Conservation (phyloP, 2,329 filamentous ascomycete species). For the Fusarium sp. region DNA sequence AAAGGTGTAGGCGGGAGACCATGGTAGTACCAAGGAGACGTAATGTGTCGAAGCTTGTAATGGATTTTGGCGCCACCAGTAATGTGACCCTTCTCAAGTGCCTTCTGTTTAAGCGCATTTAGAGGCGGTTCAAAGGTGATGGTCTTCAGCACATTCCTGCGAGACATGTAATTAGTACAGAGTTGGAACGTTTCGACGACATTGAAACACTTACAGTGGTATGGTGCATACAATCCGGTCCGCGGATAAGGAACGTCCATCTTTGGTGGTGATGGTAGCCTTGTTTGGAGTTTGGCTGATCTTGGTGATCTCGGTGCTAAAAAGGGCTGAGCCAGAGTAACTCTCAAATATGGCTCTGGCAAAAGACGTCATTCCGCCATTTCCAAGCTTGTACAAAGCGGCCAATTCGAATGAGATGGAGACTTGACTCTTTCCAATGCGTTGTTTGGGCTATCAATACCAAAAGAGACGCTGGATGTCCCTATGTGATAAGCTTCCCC, state of each 20-base stretch:
- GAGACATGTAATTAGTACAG: conserved; percentile 7
- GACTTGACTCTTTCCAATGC: too few species aligned
- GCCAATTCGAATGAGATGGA: not conserved
- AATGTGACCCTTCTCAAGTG: conserved; percentile 16
- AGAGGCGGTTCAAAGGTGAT: conserved; percentile 9
- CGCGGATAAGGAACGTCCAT: not conserved
- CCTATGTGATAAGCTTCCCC: too few species aligned
- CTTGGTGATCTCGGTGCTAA: conserved; percentile 15
- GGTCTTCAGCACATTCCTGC: not conserved
- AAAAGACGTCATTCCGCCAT: conserved; percentile 34
- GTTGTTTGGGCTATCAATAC: too few species aligned
- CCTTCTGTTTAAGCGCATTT: conserved; percentile 10
- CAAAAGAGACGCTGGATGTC: too few species aligned
- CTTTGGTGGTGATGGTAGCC: conserved; percentile 9
- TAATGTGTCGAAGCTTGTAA: conserved; percentile 8
- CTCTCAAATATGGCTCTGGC: not conserved
- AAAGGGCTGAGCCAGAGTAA: not conserved
- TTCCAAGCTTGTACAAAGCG: conserved; percentile 26
- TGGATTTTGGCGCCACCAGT: conserved; percentile 27
- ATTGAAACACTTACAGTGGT: conserved; percentile 21
- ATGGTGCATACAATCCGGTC: conserved; percentile 26
- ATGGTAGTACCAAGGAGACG: too few species aligned
- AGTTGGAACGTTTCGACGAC: fast-evolving
- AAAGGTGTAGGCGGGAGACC: too few species aligned
- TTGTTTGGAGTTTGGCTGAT: not conserved